Evolutionary conservation across 1,139 yeast genomes (phyloP), one percentile per base, ranked within the genome.

Genomic region (Lodderomyces pseudojiufengensis): DNA sequence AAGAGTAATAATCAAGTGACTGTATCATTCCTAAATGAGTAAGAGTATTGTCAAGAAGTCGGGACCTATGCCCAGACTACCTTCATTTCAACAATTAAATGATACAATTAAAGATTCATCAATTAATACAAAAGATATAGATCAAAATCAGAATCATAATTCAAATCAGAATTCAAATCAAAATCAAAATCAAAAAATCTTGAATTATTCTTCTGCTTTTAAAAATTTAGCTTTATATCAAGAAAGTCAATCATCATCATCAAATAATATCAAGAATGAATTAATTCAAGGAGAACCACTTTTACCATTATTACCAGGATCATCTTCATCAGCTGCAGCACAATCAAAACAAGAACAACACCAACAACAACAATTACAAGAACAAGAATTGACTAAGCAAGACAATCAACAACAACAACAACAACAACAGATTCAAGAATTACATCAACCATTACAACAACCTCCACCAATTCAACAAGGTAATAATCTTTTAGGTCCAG

Each of bases 61-160:
- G 10, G 29, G 32, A 9, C 13, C 39, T 10, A 30, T 42, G 36
- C 41, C 47, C 8, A 42, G 45, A 32, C 42, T 44, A 29, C 49
- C 49, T 6, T 45, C 49, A 6, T 44, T 45, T 31, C 49, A 44
- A 28, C 48, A 45, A 29, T 41, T 45, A 27, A 40, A 39, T 28
- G 41, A 41, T 31, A 42, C 45, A 13, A 36, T 43, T 21, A 34
- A 39, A 22, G 37, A 43, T 23, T 38, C 44, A 21, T 44, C 41
- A 6, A 6, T 22, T 13, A 13, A 9, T 3, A 28, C 9, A 5
- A 18, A 18, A 18, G 7, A 18, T 18, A 5, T 7, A 18, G 3
- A 23, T 14, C 29, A 24, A 35, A 18, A 18, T 18, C 20, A 18
- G 20, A 18, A 18, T 18, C 20, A 18, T 5, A 18, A 18, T 18